phyloP scores from a whole-genome alignment of 2,329 filamentous ascomycete species.

The Blumeriella jaapii region DNA sequence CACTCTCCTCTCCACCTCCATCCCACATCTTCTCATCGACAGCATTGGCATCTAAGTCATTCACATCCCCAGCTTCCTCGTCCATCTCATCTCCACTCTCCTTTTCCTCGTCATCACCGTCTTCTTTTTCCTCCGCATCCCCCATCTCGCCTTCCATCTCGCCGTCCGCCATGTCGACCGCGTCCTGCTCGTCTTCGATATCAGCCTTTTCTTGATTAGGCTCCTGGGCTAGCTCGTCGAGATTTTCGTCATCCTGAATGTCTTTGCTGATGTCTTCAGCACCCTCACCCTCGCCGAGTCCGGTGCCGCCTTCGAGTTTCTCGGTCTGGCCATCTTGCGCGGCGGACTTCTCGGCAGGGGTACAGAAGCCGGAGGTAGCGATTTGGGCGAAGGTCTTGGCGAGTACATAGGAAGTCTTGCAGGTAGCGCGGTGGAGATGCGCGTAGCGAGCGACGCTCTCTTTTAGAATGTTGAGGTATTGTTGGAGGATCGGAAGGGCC shows the following conservation, averaged over 20 bases:
- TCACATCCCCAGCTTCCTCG: slow-evolving; percentile 81
- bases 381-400: slow-evolving; percentile 69
- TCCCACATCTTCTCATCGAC: slow-evolving; percentile 99
- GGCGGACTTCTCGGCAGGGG: slow-evolving; percentile 69
- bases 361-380: slow-evolving; percentile 80
- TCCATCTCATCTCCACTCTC: slow-evolving; percentile 68
- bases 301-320: slow-evolving; percentile 81
- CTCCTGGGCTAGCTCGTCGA: slow-evolving; percentile 84
- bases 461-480: slow-evolving; percentile 55
- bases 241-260: slow-evolving; percentile 82
- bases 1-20: slow-evolving; percentile 64
- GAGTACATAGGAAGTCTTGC: slow-evolving; percentile 64
- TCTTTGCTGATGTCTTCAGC: slow-evolving; percentile 98
- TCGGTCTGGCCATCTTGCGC: slow-evolving; percentile 59
- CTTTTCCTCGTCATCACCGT: slow-evolving; percentile 50
- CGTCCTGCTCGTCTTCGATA: slow-evolving; percentile 71
- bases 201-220: slow-evolving; percentile 50
- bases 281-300: slow-evolving; percentile 87
- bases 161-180: slow-evolving; percentile 84
- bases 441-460: slow-evolving; percentile 47
- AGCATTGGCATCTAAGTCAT: slow-evolving; percentile 78
- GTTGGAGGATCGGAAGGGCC: slow-evolving; percentile 58
- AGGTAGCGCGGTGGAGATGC: slow-evolving; percentile 56
- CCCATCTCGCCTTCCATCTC: slow-evolving; percentile 81
- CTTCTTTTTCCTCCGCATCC: slow-evolving; percentile 50